Conservation (phyloP, 2,329 filamentous ascomycete species). For the Dactylellina sp. region DNA sequence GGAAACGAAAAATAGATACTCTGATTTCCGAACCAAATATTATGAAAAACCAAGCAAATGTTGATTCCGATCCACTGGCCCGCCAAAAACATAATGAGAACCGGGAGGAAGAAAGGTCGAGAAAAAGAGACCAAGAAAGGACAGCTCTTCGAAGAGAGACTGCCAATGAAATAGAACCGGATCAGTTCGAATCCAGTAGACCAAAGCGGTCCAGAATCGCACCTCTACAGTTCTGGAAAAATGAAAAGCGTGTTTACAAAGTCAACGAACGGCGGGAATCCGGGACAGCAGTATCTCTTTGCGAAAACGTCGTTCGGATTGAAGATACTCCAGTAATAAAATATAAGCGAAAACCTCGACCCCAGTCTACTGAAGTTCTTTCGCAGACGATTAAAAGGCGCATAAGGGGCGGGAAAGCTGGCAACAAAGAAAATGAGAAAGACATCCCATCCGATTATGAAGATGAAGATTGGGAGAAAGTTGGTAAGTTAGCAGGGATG, state of each 20-base stretch:
- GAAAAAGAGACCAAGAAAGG: slow-evolving; percentile 58
- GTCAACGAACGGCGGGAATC: slow-evolving; percentile 66
- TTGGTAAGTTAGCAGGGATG: slow-evolving; percentile 58
- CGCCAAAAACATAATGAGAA: not conserved
- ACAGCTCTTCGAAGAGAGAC: slow-evolving; percentile 16
- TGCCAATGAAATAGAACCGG: slow-evolving; percentile 13
- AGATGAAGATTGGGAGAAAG: slow-evolving; percentile 62
- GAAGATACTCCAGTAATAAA: slow-evolving; percentile 32
- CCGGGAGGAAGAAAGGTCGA: not conserved
- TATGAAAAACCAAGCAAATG: slow-evolving; percentile 28
- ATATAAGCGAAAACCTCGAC: slow-evolving; percentile 15
- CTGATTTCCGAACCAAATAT: slow-evolving; percentile 4
- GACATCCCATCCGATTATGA: slow-evolving; percentile 61
- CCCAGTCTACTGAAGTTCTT: slow-evolving; percentile 10
- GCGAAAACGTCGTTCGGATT: slow-evolving; percentile 33
- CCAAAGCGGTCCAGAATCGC: slow-evolving; percentile 79
- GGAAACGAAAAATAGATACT: slow-evolving; percentile 38
- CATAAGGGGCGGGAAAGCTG: slow-evolving; percentile 33
- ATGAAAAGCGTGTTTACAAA: slow-evolving; percentile 79
- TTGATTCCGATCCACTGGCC: no score
- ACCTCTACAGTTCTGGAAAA: slow-evolving; percentile 87
- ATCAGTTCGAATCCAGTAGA: slow-evolving; percentile 24
- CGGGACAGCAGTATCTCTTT: slow-evolving; percentile 19
- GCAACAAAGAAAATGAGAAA: slow-evolving; percentile 50
- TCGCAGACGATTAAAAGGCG: slow-evolving; percentile 16